A percentile compares a stretch with the other conserved stretches of the same genome.
Conservation (phyloP, 768 basidiomycete genomes). For the Phaeotremella fagi region DNA sequence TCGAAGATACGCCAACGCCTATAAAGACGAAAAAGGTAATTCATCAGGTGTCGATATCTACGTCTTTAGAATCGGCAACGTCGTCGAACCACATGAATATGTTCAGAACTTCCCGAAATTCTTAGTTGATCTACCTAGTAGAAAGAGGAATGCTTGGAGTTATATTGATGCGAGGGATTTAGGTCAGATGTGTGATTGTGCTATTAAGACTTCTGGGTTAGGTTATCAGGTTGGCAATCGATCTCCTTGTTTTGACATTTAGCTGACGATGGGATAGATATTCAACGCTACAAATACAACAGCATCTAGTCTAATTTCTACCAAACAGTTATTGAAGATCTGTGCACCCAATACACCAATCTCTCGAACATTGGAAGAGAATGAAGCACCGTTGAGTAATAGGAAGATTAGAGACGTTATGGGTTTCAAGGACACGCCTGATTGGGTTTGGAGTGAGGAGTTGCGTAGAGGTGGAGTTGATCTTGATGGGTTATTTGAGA, state of each 20-base stretch:
- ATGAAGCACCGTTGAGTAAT: constrained; percentile 43
- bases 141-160: constrained; percentile 46
- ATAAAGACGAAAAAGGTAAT: neutral
- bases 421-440: constrained; percentile 44
- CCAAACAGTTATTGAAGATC: constrained; percentile 27
- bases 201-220: constrained; percentile 32
- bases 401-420: constrained; percentile 39
- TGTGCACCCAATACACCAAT: constrained; percentile 22
- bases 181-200: constrained; percentile 42
- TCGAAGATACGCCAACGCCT: constrained; percentile 10
- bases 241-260: too few relatives aligned
- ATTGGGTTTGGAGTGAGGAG: constrained; percentile 28
- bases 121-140: constrained; percentile 27
- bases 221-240: constrained; percentile 31
- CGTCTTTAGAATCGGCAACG: constrained; percentile 42
- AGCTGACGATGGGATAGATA: constrained; percentile 9
- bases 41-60: constrained; percentile 30
- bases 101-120: constrained; percentile 32
- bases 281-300: constrained; percentile 45
- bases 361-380: constrained; percentile 37
- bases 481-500: too few relatives aligned
- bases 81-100: constrained; percentile 46
- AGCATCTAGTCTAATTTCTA: constrained; percentile 6
- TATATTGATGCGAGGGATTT: constrained; percentile 47
- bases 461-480: constrained; percentile 5